Evolutionary conservation across 345 rosid species (phyloP), one percentile per base, ranked within the genome.

Genomic region (Murraya koenigii): DNA sequence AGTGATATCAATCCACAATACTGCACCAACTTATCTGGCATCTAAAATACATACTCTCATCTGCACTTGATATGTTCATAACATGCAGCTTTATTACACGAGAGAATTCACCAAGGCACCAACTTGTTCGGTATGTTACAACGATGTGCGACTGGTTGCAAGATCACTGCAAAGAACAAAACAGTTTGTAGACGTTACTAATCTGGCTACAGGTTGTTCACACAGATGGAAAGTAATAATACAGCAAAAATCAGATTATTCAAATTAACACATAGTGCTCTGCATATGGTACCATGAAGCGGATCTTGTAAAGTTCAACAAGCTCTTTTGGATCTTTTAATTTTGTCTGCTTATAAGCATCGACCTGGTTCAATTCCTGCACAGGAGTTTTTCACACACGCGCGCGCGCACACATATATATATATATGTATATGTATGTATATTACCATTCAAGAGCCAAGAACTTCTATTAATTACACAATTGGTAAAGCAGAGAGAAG

Each of bases 271-370:
- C n/a, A 0, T 2, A 44, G 17, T 20, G 14, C 32, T 72, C 28
- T 22, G 26, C 44, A 19, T 55, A 59, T 49, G 44, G 32, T 84
- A 92, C 99, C 88, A 77, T 4, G 82, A 85, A 85, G 13, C 76
- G 84, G 56, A 44, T 80, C 86, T 84, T 90, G 84, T 81, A 92
- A 54, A 13, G n/a, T 80, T 83, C 88, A 62, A 91, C 69, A 36
- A 86, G 41, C 79, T 79, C 87, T 67, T 85, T 81, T 1, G 94
- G 90, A 75, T 90, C 89, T 8, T 59, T 35, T 38, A n/a, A 7
- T 26, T 32, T 28, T 32, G 44, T 71, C 65, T 25, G 65, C 19
- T 26, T 25, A 13, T 60, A 60, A 25, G 65, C 32, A 26, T 60
- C 65, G 30, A 63, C 0, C 39, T 63, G 32, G 67, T 32, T 63